Evolutionary conservation across 306 rosid genomes (phyloP).

Genomic region (Vigna radiata): DNA sequence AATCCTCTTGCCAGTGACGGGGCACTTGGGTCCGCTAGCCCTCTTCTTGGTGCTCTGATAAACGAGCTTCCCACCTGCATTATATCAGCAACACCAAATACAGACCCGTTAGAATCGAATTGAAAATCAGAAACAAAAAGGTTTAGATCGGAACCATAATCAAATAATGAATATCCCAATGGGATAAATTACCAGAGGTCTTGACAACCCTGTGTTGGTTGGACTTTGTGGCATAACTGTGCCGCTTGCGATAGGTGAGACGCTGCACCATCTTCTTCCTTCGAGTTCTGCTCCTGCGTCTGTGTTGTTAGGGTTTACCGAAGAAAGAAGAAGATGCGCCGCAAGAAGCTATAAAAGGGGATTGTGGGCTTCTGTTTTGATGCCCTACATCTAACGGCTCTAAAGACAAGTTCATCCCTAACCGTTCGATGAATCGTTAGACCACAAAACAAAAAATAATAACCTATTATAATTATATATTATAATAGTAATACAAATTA

Average conservation of each 20-base stretch:
- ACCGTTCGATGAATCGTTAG: constrained; percentile 20
- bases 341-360: constrained; percentile 11
- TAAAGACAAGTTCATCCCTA: not conserved
- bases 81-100: not conserved
- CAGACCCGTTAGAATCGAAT: not conserved
- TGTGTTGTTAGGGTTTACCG: constrained; percentile 48
- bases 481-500: not conserved
- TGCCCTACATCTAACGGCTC: constrained; percentile 53
- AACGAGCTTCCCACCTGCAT: constrained; percentile 75
- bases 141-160: not conserved
- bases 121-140: not conserved
- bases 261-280: constrained; percentile 78
- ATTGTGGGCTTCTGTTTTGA: not conserved
- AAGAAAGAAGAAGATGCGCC: not conserved
- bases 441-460: too few relatives aligned
- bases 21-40: constrained; percentile 80
- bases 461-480: not conserved
- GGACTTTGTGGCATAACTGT: constrained; percentile 82
- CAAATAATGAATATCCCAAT: not conserved
- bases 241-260: constrained; percentile 70
- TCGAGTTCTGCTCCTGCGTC: constrained; percentile 5
- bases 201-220: constrained; percentile 77
- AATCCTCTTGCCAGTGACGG: constrained; percentile 84
- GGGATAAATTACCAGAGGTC: constrained; percentile 60
- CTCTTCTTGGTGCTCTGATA: constrained; percentile 82